These are phyloP conservation scores for Erodium chrysanthum DNA, from an alignment of 441 rosid genomes.

Conservation along the genomic window DNA sequence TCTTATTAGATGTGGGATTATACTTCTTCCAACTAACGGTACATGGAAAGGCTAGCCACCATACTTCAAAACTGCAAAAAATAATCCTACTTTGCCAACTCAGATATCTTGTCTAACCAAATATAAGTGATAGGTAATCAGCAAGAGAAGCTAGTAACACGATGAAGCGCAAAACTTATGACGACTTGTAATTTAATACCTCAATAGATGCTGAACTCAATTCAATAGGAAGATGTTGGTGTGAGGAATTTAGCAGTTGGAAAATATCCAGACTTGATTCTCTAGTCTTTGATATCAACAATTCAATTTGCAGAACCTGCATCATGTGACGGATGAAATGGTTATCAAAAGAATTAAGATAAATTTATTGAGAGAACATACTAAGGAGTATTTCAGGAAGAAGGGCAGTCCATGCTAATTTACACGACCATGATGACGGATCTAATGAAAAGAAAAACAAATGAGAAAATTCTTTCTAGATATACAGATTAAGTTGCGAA, in stretches of 20 bases:
- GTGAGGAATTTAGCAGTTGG: conserved; percentile 47
- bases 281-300: conserved; percentile 45
- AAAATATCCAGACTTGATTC: conserved; percentile 44
- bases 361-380: neutral
- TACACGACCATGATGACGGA: neutral
- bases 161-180: conserved; percentile 9
- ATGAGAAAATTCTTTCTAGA: neutral
- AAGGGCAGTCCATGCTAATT: neutral
- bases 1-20: too few relatives aligned
- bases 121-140: conserved; percentile 1
- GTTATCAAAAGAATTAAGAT: neutral
- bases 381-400: neutral
- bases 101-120: conserved; percentile 9
- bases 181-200: conserved; percentile 30
- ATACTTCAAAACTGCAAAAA: neutral
- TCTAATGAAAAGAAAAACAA: neutral
- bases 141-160: neutral
- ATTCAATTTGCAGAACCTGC: conserved; percentile 64
- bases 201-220: conserved; percentile 57
- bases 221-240: conserved; percentile 47
- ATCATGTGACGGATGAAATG: conserved; percentile 17
- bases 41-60: conserved; percentile 10
- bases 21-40: conserved; percentile 10
- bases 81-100: neutral
- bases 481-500: too few relatives aligned